phyloP scores from a whole-genome alignment of 148 eudicot species.

The Fallopia convolvulus region DNA sequence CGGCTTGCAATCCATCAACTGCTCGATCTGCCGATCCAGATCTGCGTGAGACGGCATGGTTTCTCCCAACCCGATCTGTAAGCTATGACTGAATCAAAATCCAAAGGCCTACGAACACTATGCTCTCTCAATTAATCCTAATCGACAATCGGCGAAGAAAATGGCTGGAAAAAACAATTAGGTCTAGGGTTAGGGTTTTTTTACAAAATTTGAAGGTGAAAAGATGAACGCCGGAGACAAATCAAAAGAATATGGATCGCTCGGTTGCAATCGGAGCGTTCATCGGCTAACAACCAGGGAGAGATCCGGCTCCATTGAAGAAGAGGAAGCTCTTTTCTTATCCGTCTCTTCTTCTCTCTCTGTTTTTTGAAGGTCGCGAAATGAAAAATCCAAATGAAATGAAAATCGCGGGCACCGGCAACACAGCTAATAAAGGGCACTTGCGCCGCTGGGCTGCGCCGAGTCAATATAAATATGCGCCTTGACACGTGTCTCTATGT shows the following conservation, averaged over 20 bases:
- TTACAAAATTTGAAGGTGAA: no score
- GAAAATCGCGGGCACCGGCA: not conserved
- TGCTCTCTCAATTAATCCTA: not conserved
- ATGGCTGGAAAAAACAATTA: not conserved
- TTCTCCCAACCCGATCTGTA: conserved; percentile 10
- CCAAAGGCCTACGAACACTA: not conserved
- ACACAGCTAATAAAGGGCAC: no score
- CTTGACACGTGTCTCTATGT: no score
- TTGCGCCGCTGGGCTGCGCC: no score
- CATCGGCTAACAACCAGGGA: not conserved
- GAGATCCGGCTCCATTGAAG: conserved; percentile 11
- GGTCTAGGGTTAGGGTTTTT: conserved; percentile 14
- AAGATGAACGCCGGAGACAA: not conserved
- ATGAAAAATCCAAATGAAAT: conserved; percentile 9
- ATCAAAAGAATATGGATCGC: not conserved
- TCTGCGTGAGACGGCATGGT: conserved; percentile 25
- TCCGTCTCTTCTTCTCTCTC: conserved; percentile 10
- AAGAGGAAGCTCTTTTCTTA: conserved; percentile 1
- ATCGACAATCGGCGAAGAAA: not conserved
- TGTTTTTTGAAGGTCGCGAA: not conserved
- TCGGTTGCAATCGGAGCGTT: not conserved
- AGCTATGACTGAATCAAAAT: not conserved
- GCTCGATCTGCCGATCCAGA: conserved; percentile 44
- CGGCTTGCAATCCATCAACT: conserved; percentile 46
- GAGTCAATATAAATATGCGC: no score